Percentiles rank a stretch among this genome's conserved stretches.
phyloP scores from a whole-genome alignment of 129 eudicot species.

The Flaveria robusta region DNA sequence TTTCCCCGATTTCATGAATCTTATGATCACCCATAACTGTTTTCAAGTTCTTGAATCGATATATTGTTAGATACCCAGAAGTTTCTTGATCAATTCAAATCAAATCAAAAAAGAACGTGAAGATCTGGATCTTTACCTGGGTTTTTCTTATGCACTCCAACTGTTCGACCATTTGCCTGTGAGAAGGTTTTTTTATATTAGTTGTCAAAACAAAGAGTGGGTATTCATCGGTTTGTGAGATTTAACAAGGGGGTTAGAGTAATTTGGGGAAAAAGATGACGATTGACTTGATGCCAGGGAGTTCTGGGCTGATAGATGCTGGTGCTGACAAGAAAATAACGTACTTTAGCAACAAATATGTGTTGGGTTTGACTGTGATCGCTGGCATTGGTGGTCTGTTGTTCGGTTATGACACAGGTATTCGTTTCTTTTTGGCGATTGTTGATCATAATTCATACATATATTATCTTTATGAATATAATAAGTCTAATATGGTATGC shows the following conservation, averaged over 20 bases:
- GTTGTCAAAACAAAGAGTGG: neutral
- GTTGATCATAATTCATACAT: constrained; percentile 6
- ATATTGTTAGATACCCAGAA: constrained; percentile 14
- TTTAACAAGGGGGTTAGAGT: neutral
- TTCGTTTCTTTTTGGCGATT: neutral
- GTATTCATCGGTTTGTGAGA: neutral
- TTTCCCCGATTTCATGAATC: neutral
- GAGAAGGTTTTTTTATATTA: constrained; percentile 8
- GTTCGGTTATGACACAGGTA: constrained; percentile 95
- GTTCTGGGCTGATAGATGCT: constrained; percentile 61
- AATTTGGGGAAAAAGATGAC: constrained; percentile 40
- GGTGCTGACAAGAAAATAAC: constrained; percentile 49
- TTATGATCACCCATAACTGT: constrained; percentile 15
- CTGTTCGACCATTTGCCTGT: constrained; percentile 28
- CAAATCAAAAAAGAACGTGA: constrained; percentile 11
- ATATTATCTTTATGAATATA: neutral
- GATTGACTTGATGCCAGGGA: constrained; percentile 55
- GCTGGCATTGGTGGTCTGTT: constrained; percentile 97
- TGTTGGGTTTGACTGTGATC: constrained; percentile 74
- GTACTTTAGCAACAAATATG: constrained; percentile 76
- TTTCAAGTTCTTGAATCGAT: neutral
- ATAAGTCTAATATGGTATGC: neutral
- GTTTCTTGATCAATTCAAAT: neutral
- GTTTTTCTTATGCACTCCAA: constrained; percentile 22
- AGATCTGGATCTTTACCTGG: neutral